Evolutionary conservation across 108 stramenopile genomes (phyloP).

Genomic region (Hondaea fermentalgiana): DNA sequence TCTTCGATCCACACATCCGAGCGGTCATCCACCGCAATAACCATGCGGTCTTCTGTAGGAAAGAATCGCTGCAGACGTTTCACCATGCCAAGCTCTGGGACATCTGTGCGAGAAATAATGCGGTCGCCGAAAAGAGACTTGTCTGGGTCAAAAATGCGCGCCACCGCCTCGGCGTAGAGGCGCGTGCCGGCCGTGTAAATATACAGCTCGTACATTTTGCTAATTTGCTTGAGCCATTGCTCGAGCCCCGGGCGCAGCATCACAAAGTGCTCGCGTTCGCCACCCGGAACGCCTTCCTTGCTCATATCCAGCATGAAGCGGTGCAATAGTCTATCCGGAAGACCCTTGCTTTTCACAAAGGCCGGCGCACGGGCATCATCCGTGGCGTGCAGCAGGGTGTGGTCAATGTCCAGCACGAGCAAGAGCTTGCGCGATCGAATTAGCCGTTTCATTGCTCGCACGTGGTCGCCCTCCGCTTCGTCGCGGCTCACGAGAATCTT

Average conservation of each 20-base stretch:
- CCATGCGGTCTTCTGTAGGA: background rate
- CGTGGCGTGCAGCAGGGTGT: constrained; percentile 75
- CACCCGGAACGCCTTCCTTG: background rate
- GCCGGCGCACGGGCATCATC: constrained; percentile 58
- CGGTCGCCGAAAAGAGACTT: background rate
- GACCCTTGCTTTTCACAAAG: constrained; percentile 32
- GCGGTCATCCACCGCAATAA: background rate
- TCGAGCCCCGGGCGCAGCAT: constrained; percentile 13
- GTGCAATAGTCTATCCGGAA: background rate
- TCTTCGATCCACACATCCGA: constrained; percentile 7
- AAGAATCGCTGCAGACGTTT: constrained; percentile 6
- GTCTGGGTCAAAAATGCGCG: constrained; percentile 46
- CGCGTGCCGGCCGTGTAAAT: constrained; percentile 78
- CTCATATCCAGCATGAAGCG: background rate
- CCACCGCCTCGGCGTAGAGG: constrained; percentile 73
- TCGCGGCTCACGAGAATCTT: background rate
- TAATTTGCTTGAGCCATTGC: background rate
- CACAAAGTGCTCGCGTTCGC: constrained; percentile 33
- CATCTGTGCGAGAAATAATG: background rate
- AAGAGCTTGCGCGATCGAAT: constrained; percentile 38
- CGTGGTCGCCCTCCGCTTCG: background rate
- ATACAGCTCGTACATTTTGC: constrained; percentile 59
- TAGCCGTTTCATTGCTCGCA: background rate
- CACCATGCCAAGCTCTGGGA: background rate
- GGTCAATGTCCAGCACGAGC: constrained; percentile 74